These are phyloP conservation scores for Colletotrichum sp. DNA, from an alignment of 2,329 filamentous ascomycete species.

Conservation along the genomic window DNA sequence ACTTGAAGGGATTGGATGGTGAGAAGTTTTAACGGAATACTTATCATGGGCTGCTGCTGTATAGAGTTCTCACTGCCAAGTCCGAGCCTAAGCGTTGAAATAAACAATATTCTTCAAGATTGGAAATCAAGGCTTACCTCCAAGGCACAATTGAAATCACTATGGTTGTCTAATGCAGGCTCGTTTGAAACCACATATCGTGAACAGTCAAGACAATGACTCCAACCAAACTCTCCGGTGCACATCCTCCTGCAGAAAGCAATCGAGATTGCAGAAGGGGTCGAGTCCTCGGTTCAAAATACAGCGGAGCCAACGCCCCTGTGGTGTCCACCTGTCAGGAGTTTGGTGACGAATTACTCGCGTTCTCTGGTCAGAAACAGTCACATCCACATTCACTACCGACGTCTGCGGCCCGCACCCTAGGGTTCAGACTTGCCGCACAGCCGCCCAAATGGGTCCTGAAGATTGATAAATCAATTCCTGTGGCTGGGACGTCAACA, in stretches of 20 bases:
- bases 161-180: background rate
- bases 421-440: background rate
- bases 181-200: background rate
- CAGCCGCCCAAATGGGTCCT: background rate
- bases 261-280: background rate
- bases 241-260: background rate
- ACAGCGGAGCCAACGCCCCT: background rate
- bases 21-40: background rate
- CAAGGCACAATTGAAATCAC: background rate
- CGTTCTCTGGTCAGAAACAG: background rate
- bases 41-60: background rate
- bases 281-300: background rate
- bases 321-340: background rate
- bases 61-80: background rate
- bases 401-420: background rate
- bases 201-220: background rate
- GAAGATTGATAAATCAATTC: background rate
- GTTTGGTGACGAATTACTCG: background rate
- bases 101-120: background rate
- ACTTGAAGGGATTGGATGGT: background rate
- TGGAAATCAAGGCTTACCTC: background rate
- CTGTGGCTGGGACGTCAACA: background rate
- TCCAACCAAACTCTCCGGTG: background rate
- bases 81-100: background rate
- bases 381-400: background rate